These are phyloP conservation scores for Kentomonas sorsogonicus DNA, from an alignment of 208 protist genomes.

Conservation along the genomic window DNA sequence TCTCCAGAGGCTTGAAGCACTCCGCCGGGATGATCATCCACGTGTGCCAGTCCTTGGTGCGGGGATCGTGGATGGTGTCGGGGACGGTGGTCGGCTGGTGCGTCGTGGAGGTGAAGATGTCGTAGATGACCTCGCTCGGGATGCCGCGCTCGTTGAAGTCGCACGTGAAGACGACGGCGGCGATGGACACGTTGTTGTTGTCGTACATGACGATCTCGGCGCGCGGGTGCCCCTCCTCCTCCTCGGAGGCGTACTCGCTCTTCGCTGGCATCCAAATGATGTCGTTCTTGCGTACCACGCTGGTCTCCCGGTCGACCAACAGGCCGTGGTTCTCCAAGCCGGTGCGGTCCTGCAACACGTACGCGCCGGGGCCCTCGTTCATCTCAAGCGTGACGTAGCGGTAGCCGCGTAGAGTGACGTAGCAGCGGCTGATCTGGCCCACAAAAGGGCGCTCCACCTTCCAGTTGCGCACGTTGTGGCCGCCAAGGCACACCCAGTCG, in stretches of 20 bases:
- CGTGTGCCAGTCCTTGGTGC: conserved; percentile 62
- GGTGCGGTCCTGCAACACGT: conserved; percentile 72
- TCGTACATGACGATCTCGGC: conserved; percentile 63
- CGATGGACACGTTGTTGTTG: conserved; percentile 78
- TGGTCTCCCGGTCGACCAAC: conserved; percentile 53
- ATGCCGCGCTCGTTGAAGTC: conserved; percentile 50
- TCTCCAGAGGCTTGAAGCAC: conserved; percentile 65
- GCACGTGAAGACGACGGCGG: conserved; percentile 78
- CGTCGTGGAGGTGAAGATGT: conserved; percentile 32
- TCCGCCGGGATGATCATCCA: conserved; percentile 58
- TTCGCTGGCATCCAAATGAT: conserved; percentile 67
- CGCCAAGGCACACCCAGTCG: conserved; percentile 79
- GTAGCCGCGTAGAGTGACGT: conserved; percentile 58
- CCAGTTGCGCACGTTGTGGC: conserved; percentile 85
- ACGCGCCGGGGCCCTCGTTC: conserved; percentile 76
- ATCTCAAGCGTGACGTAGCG: conserved; percentile 69
- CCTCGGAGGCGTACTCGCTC: conserved; percentile 19
- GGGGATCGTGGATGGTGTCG: conserved; percentile 38
- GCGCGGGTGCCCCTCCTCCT: conserved; percentile 18
- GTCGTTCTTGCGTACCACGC: conserved; percentile 64
- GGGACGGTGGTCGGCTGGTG: conserved; percentile 29
- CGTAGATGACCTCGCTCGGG: conserved; percentile 55
- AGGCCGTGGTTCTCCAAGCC: conserved; percentile 71
- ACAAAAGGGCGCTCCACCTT: conserved; percentile 56
- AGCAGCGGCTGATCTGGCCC: conserved; percentile 71